A percentile compares a stretch with the other conserved stretches of the same genome.
Conservation (phyloP, 306 rosid species). For the Cercis canadensis region DNA sequence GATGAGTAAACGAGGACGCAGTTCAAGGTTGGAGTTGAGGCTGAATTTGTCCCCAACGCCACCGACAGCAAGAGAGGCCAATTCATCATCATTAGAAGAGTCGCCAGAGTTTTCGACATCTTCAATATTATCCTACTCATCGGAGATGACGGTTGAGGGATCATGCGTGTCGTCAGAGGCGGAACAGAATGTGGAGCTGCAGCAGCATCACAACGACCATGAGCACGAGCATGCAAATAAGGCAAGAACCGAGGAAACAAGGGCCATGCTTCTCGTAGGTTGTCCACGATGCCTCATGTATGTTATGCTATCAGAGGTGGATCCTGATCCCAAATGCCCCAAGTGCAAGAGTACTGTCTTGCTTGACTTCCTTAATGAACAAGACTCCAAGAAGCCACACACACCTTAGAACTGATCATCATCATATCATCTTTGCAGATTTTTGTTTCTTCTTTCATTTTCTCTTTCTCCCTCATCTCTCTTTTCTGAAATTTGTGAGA, state of each 20-base stretch:
- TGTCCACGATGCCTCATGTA: slow-evolving; percentile 73
- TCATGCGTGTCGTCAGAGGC: slow-evolving; percentile 57
- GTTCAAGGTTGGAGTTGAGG: slow-evolving; percentile 45
- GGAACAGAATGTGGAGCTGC: slow-evolving; percentile 3
- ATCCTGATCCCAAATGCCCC: slow-evolving; percentile 57
- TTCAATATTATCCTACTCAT: slow-evolving; percentile 11
- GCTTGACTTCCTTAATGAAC: slow-evolving; percentile 52
- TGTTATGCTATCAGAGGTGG: slow-evolving; percentile 49
- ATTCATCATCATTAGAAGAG: background rate
- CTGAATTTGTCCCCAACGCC: slow-evolving; percentile 46
- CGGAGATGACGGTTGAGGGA: slow-evolving; percentile 41
- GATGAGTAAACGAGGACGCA: slow-evolving; percentile 44
- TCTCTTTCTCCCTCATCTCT: too few relatives aligned
- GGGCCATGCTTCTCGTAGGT: slow-evolving; percentile 58
- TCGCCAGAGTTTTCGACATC: slow-evolving; percentile 12
- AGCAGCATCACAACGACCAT: too few relatives aligned
- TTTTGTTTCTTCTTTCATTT: too few relatives aligned
- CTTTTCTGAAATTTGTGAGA: too few relatives aligned
- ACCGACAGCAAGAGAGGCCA: background rate
- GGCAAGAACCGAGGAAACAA: slow-evolving; percentile 10
- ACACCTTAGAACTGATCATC: too few relatives aligned
- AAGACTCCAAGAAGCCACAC: slow-evolving; percentile 21
- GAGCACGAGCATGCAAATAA: too few relatives aligned
- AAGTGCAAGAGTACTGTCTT: slow-evolving; percentile 57
- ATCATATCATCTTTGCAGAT: too few relatives aligned